Evolutionary conservation across 768 basidiomycete genomes (phyloP).

Genomic region (Lactarius indigo): DNA sequence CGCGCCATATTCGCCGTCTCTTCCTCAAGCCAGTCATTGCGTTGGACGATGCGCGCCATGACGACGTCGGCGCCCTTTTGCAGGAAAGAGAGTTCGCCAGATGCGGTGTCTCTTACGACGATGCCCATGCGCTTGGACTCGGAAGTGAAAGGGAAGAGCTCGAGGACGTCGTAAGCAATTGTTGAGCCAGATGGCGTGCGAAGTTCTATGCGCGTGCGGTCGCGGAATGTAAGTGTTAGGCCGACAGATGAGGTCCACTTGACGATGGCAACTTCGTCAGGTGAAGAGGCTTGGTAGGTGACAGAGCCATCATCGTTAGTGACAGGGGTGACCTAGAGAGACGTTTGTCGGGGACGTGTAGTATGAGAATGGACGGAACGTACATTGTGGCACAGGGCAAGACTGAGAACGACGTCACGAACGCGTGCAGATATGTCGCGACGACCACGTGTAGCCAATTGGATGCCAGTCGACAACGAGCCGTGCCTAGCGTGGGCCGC

Average conservation of each 20-base stretch:
- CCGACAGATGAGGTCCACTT: slow-evolving; percentile 96
- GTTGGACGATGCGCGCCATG: slow-evolving; percentile 91
- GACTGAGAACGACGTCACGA: slow-evolving; percentile 86
- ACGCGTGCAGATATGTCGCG: slow-evolving; percentile 94
- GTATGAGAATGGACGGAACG: slow-evolving; percentile 28
- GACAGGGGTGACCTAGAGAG: slow-evolving; percentile 84
- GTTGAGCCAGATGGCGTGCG: slow-evolving; percentile 62
- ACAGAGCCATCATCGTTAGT: slow-evolving; percentile 90
- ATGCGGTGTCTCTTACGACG: slow-evolving; percentile 74
- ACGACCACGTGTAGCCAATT: slow-evolving; percentile 81
- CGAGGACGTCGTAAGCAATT: slow-evolving; percentile 79
- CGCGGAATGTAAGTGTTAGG: slow-evolving; percentile 81
- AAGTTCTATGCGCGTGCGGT: slow-evolving; percentile 86
- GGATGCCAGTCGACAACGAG: slow-evolving; percentile 70
- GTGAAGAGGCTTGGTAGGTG: slow-evolving; percentile 98
- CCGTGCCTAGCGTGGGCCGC: slow-evolving; percentile 45
- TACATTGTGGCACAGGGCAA: slow-evolving; percentile 96
- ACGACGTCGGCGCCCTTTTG: slow-evolving; percentile 99
- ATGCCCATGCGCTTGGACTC: slow-evolving; percentile 99
- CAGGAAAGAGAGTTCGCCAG: slow-evolving; percentile 80
- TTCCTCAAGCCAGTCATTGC: slow-evolving; percentile 99
- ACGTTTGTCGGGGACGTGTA: slow-evolving; percentile 2
- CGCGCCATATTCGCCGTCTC: slow-evolving; percentile 98
- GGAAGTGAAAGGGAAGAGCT: slow-evolving; percentile 97
- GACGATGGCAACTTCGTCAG: slow-evolving; percentile 98